Evolutionary conservation across 352 stramenopile species (phyloP), one percentile per base, ranked within the genome.

Genomic region (Blastocystis sp.): DNA sequence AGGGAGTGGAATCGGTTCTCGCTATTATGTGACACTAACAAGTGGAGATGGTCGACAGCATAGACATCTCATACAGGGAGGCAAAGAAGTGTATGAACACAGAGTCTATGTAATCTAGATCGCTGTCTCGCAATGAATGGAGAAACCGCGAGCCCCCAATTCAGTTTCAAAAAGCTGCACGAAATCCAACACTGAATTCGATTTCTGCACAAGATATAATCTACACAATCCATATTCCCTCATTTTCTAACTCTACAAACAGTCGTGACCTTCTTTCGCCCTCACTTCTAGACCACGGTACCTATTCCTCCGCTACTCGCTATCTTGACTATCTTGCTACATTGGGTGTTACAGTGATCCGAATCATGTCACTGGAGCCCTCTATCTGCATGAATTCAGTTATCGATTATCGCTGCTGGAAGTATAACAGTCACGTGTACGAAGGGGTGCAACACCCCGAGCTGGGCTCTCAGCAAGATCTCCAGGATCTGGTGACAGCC

Each of bases 151-250:
- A 79, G 50, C 68, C 68, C 4, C 26, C 34, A 24, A 43, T 63
- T 34, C 30, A 34, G 30, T 34, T 34, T 34, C 30, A 34, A 34
- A 34, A 34, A 34, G 30, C 30, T 34, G 30, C 30, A 34, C 30
- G 30, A 34, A 34, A 34, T 34, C 30, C 1, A 34, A 34, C 30
- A 34, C 30, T 34, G 30, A 34, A 34, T 34, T 34, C 30, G 30
- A 34, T 34, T 34, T 34, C 30, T 34, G 43, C 41, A 7, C 20
- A 11, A 6, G 43, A 79, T 8, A 53, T 81, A 26, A 81, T 81
- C 37, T 81, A 81, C 47, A 81, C 43, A 11, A 26, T 81, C n/a
- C 70, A 81, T 20, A 47, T 81, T 20, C 70, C 70, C 5, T 81
- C 70, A n/a, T 81, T 81, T n/a, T n/a, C 45, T 13, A 65, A 26